phyloP scores from a whole-genome alignment of 768 basidiomycete species.

The Suillus discolor region DNA sequence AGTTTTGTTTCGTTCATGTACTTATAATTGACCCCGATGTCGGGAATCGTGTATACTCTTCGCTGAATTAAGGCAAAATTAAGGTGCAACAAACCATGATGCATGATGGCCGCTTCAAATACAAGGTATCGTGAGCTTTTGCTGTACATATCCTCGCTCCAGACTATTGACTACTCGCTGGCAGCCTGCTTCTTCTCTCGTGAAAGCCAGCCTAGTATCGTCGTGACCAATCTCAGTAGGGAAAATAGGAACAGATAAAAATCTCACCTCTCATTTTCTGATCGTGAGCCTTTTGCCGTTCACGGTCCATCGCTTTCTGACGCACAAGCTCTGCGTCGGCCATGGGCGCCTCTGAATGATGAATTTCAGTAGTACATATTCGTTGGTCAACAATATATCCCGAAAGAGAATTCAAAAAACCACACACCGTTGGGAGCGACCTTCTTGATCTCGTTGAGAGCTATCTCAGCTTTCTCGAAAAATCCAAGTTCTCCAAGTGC shows the following conservation, averaged over 20 bases:
- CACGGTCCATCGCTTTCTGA: constrained; percentile 63
- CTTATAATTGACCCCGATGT: no score
- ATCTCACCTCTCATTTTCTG: constrained; percentile 72
- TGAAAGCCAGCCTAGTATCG: constrained; percentile 35
- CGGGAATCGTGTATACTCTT: neutral
- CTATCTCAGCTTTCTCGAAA: constrained; percentile 70
- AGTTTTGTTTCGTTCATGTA: no score
- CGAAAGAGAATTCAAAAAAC: neutral
- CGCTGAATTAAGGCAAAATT: no score
- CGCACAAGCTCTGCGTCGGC: constrained; percentile 69
- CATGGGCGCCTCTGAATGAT: constrained; percentile 49
- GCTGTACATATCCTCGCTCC: constrained; percentile 1
- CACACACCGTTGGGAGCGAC: constrained; percentile 61
- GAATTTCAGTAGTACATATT: neutral
- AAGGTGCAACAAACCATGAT: neutral
- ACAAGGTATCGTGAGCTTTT: constrained; percentile 22
- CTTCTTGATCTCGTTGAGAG: constrained; percentile 64
- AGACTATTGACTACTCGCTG: neutral
- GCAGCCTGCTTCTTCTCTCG: constrained; percentile 30
- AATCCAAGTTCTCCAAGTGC: constrained; percentile 76
- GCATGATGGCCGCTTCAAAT: neutral
- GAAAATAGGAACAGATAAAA: neutral
- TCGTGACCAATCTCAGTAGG: constrained; percentile 6
- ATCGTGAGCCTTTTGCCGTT: constrained; percentile 63
- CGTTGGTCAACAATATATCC: neutral